Evolutionary conservation across 257 asterid species (phyloP).

Genomic region (Knoxia roxburghii): DNA sequence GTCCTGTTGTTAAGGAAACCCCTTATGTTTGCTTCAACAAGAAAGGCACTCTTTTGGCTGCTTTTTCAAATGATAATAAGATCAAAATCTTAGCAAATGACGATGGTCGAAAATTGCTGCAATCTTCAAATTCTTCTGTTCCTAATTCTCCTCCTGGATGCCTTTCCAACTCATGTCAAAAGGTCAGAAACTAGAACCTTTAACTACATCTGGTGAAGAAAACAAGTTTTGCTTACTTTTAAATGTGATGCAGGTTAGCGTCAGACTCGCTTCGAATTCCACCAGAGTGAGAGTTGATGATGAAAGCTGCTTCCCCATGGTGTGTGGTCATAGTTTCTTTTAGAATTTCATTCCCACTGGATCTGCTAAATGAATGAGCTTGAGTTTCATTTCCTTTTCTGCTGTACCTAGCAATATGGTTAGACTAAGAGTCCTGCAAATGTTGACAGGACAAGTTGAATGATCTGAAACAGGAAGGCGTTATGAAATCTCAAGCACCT

Average conservation of each 20-base stretch:
- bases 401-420: background rate
- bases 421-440: background rate
- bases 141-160: slow-evolving; percentile 26
- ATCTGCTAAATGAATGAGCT: background rate
- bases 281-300: background rate
- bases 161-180: slow-evolving; percentile 25
- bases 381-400: background rate
- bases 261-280: background rate
- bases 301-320: background rate
- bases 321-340: background rate
- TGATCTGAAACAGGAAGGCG: slow-evolving; percentile 28
- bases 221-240: slow-evolving; percentile 10
- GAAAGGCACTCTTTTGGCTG: slow-evolving; percentile 55
- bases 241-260: slow-evolving; percentile 31
- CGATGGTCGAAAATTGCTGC: slow-evolving; percentile 42
- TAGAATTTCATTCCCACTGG: background rate
- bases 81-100: slow-evolving; percentile 65
- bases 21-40: slow-evolving; percentile 58
- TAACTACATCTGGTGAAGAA: background rate
- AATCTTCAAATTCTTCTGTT: slow-evolving; percentile 16
- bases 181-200: slow-evolving; percentile 30
- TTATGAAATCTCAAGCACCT: slow-evolving; percentile 18
- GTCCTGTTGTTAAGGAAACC: slow-evolving; percentile 36
- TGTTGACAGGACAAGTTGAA: slow-evolving; percentile 4
- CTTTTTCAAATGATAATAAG: slow-evolving; percentile 38